Evolutionary conservation across 768 basidiomycete species (phyloP).

Genomic region (Favolaschia claudopus): DNA sequence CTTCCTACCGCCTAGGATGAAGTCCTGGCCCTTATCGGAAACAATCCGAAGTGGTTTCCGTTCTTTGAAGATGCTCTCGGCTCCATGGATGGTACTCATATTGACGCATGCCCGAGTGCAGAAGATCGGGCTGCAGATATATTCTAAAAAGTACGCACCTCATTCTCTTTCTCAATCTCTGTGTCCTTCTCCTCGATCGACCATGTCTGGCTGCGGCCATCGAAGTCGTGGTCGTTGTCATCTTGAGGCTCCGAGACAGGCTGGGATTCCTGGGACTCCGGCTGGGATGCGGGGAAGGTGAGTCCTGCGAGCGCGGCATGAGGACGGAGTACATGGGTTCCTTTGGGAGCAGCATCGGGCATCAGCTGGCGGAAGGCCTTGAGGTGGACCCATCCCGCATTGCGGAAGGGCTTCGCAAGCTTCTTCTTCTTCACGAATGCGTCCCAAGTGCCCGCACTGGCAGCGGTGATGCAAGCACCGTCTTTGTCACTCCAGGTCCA

Average conservation of each 20-base stretch:
- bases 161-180: neutral
- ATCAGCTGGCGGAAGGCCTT: constrained; percentile 21
- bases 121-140: constrained; percentile 15
- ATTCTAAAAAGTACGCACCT: neutral
- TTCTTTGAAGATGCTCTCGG: constrained; percentile 40
- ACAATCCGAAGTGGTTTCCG: constrained; percentile 41
- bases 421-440: neutral
- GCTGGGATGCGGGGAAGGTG: too few species aligned
- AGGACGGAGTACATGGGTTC: constrained; percentile 16
- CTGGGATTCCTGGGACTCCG: too few species aligned
- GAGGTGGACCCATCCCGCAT: constrained; percentile 34
- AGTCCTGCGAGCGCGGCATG: too few species aligned
- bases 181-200: neutral
- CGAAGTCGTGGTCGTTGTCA: neutral
- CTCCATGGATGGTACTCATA: constrained; percentile 45
- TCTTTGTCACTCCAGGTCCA: constrained; percentile 33
- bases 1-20: constrained; percentile 19
- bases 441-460: constrained; percentile 19
- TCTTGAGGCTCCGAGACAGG: too few species aligned
- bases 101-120: constrained; percentile 29
- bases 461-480: constrained; percentile 23
- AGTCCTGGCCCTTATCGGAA: constrained; percentile 31
- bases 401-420: constrained; percentile 31
- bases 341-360: constrained; percentile 12
- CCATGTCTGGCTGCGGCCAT: too few species aligned